Evolutionary conservation across 2,329 filamentous ascomycete genomes (phyloP).

Genomic region (Raffaelea albimanens): DNA sequence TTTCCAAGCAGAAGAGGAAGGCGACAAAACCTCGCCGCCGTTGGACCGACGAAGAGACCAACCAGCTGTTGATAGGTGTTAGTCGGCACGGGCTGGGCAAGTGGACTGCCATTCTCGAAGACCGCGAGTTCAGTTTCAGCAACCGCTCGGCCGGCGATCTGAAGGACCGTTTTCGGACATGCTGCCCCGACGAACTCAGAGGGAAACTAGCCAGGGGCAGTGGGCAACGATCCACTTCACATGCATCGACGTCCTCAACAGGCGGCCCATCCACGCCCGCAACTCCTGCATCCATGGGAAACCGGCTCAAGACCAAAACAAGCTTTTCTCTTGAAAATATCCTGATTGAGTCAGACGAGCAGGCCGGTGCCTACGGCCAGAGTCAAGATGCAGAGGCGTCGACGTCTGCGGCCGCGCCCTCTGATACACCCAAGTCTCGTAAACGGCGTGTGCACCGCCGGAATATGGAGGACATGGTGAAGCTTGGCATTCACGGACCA

Average conservation of each 20-base stretch:
- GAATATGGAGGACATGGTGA: conserved; percentile 31
- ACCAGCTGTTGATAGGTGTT: conserved; percentile 50
- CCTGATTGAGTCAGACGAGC: conserved; percentile 36
- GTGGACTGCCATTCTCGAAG: conserved; percentile 56
- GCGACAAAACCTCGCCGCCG: conserved; percentile 50
- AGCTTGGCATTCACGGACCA: conserved; percentile 50
- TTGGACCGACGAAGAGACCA: conserved; percentile 58
- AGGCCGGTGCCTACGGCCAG: conserved; percentile 13
- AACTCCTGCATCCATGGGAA: conserved; percentile 5
- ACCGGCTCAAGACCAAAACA: conserved; percentile 30
- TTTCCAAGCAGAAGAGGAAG: conserved; percentile 37
- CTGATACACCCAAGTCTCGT: conserved; percentile 18
- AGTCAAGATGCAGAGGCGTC: not conserved
- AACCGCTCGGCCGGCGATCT: conserved; percentile 52
- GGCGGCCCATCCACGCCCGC: not conserved
- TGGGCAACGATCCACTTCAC: no score
- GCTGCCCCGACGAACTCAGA: conserved; percentile 52
- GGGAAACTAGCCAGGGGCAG: conserved; percentile 18
- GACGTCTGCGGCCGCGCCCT: conserved; percentile 5
- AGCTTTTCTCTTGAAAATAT: conserved; percentile 47
- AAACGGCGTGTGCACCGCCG: conserved; percentile 32
- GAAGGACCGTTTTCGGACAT: conserved; percentile 58
- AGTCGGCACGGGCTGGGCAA: conserved; percentile 54
- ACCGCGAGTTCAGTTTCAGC: conserved; percentile 51
- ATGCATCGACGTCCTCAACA: not conserved